Conservation (phyloP, 352 stramenopile species). For the Pythium scleroteichum region DNA sequence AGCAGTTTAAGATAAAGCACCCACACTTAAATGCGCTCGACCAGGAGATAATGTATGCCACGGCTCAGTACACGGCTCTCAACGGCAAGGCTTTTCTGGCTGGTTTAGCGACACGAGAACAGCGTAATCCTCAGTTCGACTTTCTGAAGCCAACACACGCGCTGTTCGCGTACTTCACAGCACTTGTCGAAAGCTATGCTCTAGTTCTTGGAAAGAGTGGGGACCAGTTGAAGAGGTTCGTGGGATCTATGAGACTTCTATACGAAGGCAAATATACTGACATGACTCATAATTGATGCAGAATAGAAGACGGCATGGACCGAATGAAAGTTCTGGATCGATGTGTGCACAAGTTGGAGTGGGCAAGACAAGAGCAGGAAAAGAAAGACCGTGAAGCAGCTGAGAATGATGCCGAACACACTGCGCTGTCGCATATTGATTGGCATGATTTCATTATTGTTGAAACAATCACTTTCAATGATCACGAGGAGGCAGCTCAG, state of each 20-base stretch:
- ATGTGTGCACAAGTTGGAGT: slow-evolving; percentile 85
- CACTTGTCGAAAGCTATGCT: slow-evolving; percentile 96
- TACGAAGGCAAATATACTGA: neutral
- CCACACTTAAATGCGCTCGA: slow-evolving; percentile 90
- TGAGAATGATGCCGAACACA: slow-evolving; percentile 72
- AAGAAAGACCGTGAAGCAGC: slow-evolving; percentile 67
- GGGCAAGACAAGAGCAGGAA: slow-evolving; percentile 73
- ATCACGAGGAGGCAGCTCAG: slow-evolving; percentile 73
- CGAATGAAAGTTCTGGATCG: slow-evolving; percentile 87
- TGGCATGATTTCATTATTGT: slow-evolving; percentile 99
- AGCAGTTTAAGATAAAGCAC: slow-evolving; percentile 89
- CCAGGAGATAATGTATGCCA: slow-evolving; percentile 98
- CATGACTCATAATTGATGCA: neutral
- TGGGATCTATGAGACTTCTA: neutral
- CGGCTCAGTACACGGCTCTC: slow-evolving; percentile 97
- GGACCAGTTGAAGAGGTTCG: slow-evolving; percentile 63
- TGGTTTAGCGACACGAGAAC: slow-evolving; percentile 93
- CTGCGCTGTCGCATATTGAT: slow-evolving; percentile 90
- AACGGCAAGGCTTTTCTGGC: slow-evolving; percentile 95
- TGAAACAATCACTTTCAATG: slow-evolving; percentile 97
- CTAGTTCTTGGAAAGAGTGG: slow-evolving; percentile 82
- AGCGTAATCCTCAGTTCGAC: slow-evolving; percentile 96
- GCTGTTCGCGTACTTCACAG: slow-evolving; percentile 98
- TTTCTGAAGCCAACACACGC: slow-evolving; percentile 98
- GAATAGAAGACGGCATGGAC: slow-evolving; percentile 59